Percentiles rank a stretch among this genome's conserved stretches.
phyloP scores from a whole-genome alignment of 495 filamentous ascomycete species.

The Jackrogersella multiformis region DNA sequence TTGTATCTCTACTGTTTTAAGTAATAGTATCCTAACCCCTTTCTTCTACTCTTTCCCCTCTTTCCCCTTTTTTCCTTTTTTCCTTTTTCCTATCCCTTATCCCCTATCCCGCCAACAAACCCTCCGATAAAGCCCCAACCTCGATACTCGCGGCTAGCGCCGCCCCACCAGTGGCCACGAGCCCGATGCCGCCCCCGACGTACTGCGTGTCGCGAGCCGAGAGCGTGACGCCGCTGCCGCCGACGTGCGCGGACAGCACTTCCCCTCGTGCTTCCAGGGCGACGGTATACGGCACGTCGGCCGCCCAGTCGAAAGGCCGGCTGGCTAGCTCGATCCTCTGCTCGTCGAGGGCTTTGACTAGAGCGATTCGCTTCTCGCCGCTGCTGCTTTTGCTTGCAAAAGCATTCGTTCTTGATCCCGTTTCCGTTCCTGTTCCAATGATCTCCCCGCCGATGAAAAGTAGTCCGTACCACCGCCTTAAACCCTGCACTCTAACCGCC shows the following conservation, averaged over 20 bases:
- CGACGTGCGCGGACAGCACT: conserved; percentile 17
- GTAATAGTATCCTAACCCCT: not conserved
- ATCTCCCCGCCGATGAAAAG: conserved; percentile 22
- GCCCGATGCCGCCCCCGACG: conserved; percentile 34
- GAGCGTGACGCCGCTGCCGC: conserved; percentile 1
- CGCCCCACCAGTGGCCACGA: conserved; percentile 39
- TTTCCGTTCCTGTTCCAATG: too few relatives aligned
- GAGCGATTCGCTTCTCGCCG: not conserved
- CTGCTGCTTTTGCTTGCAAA: too few relatives aligned
- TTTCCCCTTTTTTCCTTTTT: too few relatives aligned
- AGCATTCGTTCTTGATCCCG: too few relatives aligned
- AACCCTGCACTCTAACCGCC: conserved; percentile 37
- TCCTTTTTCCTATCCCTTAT: not conserved
- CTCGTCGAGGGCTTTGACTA: conserved; percentile 39
- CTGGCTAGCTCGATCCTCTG: conserved; percentile 22
- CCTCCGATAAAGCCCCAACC: conserved; percentile 13
- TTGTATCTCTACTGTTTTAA: too few relatives aligned
- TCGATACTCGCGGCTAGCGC: conserved; percentile 24
- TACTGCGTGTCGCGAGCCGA: conserved; percentile 28
- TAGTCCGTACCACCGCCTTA: conserved; percentile 44
- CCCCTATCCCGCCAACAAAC: too few relatives aligned
- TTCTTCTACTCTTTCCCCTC: too few relatives aligned
- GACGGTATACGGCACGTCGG: conserved; percentile 38
- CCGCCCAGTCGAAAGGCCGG: conserved; percentile 32
- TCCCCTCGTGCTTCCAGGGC: conserved; percentile 12